A percentile compares a stretch with the other conserved stretches of the same genome.
phyloP scores from a whole-genome alignment of 192 early-diverging fungal genomes.

The Backusella westeae region DNA sequence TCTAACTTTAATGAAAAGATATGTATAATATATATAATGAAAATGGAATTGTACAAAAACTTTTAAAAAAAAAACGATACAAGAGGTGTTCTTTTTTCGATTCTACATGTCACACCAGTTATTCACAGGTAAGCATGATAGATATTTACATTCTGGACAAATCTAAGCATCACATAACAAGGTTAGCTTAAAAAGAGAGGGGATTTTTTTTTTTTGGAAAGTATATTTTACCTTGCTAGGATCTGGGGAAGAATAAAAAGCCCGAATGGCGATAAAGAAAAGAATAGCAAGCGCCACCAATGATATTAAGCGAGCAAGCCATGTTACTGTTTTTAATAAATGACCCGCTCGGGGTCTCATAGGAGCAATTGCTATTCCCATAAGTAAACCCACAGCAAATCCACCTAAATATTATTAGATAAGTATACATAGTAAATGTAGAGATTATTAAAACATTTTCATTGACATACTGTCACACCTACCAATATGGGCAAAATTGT shows the following conservation, averaged over 20 bases:
- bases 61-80: neutral
- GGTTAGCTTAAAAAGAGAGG: neutral
- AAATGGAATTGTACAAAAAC: neutral
- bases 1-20: neutral
- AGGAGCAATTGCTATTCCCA: slow-evolving; percentile 16
- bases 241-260: slow-evolving; percentile 49
- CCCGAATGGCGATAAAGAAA: slow-evolving; percentile 40
- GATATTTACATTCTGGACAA: slow-evolving; percentile 62
- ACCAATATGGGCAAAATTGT: slow-evolving; percentile 86
- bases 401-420: slow-evolving; percentile 7
- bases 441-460: too few species aligned
- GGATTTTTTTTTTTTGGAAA: neutral
- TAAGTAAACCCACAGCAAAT: slow-evolving; percentile 16
- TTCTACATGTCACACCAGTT: slow-evolving; percentile 50
- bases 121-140: slow-evolving; percentile 48
- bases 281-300: slow-evolving; percentile 40
- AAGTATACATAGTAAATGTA: neutral
- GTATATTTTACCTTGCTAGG: slow-evolving; percentile 20
- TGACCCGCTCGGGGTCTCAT: slow-evolving; percentile 12
- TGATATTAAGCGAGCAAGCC: slow-evolving; percentile 36
- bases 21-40: neutral
- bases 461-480: slow-evolving; percentile 18
- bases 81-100: neutral
- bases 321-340: slow-evolving; percentile 29
- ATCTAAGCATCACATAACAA: slow-evolving; percentile 20